Evolutionary conservation across 2,329 filamentous ascomycete genomes (phyloP), one percentile per base, ranked within the genome.

Genomic region (Stachybotrys chartarum): DNA sequence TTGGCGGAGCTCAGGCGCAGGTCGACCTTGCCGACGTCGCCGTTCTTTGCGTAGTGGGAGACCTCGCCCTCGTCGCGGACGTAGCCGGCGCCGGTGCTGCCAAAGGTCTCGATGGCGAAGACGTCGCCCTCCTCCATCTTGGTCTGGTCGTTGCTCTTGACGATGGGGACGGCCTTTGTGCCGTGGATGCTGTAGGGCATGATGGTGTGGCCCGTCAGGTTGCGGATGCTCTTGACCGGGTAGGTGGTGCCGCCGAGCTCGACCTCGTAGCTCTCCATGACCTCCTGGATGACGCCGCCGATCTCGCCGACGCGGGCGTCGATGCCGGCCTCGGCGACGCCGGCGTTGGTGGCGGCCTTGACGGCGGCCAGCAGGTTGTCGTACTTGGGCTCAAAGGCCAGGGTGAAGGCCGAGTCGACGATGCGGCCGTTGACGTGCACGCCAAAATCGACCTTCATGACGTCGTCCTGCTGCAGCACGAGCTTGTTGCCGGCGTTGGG

Each of bases 41-140:
- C 72, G 58, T 82, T 78, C 70, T 88, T 85, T 50, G 90, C 91
- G 65, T 97, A 97, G 72, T 96, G 91, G 48, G 91, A 96, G 17
- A 85, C 84, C 78, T 96, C 92, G 73, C 91, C 88, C 73, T 96
- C 90, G 67, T 97, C 91, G 61, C 84, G 78, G 55, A 96, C 90
- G 67, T 90, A 88, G 61, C 91, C 92, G 69, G 90, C 92, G 60
- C 92, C 93, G 24, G 92, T 97, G 70, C 88, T 94, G 58, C 92
- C 93, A 71, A 97, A 97, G 0, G 92, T 97, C 77, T 97, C 92
- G 64, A 97, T 96, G 60, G 92, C 92, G 71, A 95, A 97, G 17
- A 91, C 86, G 68, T 97, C 92, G 47, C 91, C 91, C 74, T 97
- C 93, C 75, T 97, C 92, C 93, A 97, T 97, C 80, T 96, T 96